Percentiles rank a stretch among this genome's conserved stretches.
These are phyloP conservation scores for Tephrocybe sp. DNA, from an alignment of 768 basidiomycete species.

Conservation along the genomic window DNA sequence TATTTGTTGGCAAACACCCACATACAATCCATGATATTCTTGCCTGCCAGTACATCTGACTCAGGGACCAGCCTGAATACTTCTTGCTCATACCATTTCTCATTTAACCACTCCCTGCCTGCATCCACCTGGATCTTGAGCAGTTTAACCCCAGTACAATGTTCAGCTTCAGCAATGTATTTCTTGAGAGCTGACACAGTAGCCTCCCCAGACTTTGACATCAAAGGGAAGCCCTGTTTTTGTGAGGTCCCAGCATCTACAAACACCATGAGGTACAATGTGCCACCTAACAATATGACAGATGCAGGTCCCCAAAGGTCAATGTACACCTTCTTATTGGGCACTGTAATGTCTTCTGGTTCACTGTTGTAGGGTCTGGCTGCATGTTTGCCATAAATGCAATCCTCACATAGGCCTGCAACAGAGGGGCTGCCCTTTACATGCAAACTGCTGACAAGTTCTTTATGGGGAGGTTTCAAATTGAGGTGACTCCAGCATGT, in stretches of 20 bases:
- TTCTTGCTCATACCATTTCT: neutral
- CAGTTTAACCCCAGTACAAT: neutral
- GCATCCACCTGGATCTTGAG: neutral
- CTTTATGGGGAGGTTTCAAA: no score
- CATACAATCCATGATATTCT: neutral
- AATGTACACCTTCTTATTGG: slow-evolving; percentile 3
- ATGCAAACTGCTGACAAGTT: slow-evolving; percentile 21
- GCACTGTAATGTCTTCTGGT: slow-evolving; percentile 12
- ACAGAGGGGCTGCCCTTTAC: slow-evolving; percentile 7
- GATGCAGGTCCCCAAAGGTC: slow-evolving; percentile 28
- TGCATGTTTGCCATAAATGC: slow-evolving; percentile 25
- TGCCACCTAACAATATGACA: slow-evolving; percentile 14
- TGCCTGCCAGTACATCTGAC: neutral
- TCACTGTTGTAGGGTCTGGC: slow-evolving; percentile 21
- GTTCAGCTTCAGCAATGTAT: neutral
- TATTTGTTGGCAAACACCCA: neutral
- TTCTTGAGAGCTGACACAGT: neutral
- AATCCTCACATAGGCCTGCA: slow-evolving; percentile 22
- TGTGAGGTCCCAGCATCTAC: slow-evolving; percentile 17
- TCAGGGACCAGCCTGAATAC: no score
- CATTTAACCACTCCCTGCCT: neutral
- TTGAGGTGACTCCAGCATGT: no score
- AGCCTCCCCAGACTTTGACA: neutral
- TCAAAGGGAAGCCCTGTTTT: neutral
- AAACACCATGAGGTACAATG: slow-evolving; percentile 24